Percentiles rank a stretch among this genome's conserved stretches.
phyloP scores from a whole-genome alignment of 257 asterid genomes.

The Solanum raphanifolium region DNA sequence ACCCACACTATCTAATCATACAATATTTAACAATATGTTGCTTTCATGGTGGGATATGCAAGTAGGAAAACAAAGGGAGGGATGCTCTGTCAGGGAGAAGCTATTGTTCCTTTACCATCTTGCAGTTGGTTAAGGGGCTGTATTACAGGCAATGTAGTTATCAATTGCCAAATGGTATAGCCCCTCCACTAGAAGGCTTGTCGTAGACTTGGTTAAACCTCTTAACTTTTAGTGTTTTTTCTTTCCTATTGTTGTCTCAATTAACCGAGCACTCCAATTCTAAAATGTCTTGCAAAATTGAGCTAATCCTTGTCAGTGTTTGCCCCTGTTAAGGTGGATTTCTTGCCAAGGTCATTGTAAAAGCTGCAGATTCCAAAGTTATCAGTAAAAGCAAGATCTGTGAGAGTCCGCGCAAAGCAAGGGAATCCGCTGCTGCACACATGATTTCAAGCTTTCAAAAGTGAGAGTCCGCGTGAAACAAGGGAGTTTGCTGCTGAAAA shows the following conservation, averaged over 20 bases:
- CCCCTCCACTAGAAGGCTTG: background rate
- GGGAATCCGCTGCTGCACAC: conserved; percentile 6
- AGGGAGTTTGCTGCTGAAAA: conserved; percentile 5
- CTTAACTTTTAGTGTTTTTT: background rate
- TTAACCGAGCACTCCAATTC: background rate
- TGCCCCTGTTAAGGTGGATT: conserved; percentile 1
- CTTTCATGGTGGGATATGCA: background rate
- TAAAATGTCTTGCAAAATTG: background rate
- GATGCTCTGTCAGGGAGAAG: background rate
- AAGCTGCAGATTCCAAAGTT: conserved; percentile 2
- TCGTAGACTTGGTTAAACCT: background rate
- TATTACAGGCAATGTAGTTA: background rate
- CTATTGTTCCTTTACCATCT: background rate
- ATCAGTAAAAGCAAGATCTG: background rate
- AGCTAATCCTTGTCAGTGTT: background rate
- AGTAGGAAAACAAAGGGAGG: background rate
- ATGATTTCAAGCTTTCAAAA: background rate
- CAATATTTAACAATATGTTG: background rate
- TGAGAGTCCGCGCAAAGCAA: background rate
- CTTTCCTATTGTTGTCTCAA: background rate
- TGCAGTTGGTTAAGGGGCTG: background rate
- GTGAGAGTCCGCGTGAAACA: background rate
- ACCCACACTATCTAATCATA: background rate
- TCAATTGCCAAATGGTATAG: background rate
- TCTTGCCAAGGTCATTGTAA: background rate